A percentile compares a stretch with the other conserved stretches of the same genome.
Evolutionary conservation across 805 yeast genomes (phyloP).

Genomic region (Scheffersomyces lignosus): DNA sequence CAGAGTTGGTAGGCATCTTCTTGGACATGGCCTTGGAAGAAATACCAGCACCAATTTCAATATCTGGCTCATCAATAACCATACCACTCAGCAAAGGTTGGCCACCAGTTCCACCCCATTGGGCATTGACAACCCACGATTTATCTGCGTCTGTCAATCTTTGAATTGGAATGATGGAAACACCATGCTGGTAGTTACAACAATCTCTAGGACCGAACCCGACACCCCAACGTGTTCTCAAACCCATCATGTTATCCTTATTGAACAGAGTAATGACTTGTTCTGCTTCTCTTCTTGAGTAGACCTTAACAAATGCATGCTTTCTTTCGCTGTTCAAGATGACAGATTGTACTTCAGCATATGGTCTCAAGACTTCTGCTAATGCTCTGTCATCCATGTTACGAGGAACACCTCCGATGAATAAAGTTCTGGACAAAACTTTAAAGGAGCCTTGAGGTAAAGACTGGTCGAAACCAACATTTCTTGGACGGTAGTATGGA

Average conservation of each 20-base stretch:
- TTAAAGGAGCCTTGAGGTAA: conserved; percentile 78
- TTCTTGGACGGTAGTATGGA: conserved; percentile 74
- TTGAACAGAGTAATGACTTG: conserved; percentile 71
- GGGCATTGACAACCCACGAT: conserved; percentile 85
- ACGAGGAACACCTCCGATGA: conserved; percentile 90
- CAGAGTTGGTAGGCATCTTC: conserved; percentile 89
- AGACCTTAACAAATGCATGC: conserved; percentile 95
- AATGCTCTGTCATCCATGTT: conserved; percentile 76
- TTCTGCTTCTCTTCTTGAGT: conserved; percentile 90
- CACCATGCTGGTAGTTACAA: conserved; percentile 90
- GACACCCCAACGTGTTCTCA: conserved; percentile 97
- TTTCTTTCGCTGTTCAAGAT: conserved; percentile 85
- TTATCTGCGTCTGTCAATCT: conserved; percentile 93
- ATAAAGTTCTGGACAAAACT: conserved; percentile 86
- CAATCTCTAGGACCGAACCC: conserved; percentile 99
- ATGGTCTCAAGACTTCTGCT: conserved; percentile 71
- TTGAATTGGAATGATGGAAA: conserved; percentile 80
- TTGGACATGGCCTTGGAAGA: conserved; percentile 88
- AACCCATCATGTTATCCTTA: conserved; percentile 58
- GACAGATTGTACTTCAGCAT: conserved; percentile 88
- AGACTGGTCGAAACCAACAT: conserved; percentile 65
- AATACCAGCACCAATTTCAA: conserved; percentile 92
- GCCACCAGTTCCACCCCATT: conserved; percentile 98
- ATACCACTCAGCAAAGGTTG: conserved; percentile 74
- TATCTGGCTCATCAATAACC: conserved; percentile 95